A percentile compares a stretch with the other conserved stretches of the same genome.
Conservation (phyloP, 1,284 basidiomycete genomes). For the Melampsora americana region DNA sequence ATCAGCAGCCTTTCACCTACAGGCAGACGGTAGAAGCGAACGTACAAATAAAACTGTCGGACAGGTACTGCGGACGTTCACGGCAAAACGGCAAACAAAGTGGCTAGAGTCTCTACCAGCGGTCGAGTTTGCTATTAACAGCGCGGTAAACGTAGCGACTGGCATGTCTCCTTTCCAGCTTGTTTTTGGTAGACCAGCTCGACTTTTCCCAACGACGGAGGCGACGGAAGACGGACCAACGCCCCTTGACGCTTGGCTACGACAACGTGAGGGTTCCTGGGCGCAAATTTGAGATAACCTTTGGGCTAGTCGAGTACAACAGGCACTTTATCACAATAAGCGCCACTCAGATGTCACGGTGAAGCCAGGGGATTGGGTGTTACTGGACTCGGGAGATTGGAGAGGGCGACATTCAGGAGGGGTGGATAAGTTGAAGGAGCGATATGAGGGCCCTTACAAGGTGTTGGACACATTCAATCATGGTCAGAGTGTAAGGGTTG, state of each 20-base stretch:
- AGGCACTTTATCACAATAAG: constrained; percentile 5
- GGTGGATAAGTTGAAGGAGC: neutral
- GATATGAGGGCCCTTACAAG: no score
- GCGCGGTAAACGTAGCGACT: constrained; percentile 36
- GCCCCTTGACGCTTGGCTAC: neutral
- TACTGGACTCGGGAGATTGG: constrained; percentile 16
- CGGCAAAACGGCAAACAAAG: constrained; percentile 31
- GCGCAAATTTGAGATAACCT: neutral
- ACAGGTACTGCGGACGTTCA: constrained; percentile 45
- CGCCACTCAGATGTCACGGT: neutral
- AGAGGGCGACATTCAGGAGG: neutral
- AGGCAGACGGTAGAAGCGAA: constrained; percentile 52
- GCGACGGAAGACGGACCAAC: neutral
- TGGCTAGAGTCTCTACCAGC: constrained; percentile 44
- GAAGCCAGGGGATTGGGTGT: neutral
- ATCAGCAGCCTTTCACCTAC: constrained; percentile 49
- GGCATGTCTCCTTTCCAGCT: constrained; percentile 46
- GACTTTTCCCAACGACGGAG: neutral
- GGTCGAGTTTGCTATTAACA: constrained; percentile 46
- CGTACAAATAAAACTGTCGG: constrained; percentile 54
- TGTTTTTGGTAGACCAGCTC: constrained; percentile 14
- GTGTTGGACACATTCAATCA: no score
- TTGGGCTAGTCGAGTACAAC: neutral
- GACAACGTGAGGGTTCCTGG: neutral
- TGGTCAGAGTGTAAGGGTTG: no score